These are phyloP conservation scores for Candida suzukii DNA, from an alignment of 805 yeast genomes.

Conservation along the genomic window DNA sequence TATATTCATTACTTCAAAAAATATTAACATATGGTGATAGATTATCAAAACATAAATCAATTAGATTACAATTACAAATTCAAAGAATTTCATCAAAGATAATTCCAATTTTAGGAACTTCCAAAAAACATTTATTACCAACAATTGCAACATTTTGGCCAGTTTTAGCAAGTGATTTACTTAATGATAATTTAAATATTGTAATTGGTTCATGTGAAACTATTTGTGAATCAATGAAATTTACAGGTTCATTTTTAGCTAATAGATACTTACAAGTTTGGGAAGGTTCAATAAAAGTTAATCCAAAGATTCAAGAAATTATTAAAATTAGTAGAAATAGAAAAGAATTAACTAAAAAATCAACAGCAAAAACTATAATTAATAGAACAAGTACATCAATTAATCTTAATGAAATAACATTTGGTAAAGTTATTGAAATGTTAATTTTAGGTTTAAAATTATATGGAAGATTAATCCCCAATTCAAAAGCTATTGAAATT, in stretches of 20 bases:
- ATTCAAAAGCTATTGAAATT: slow-evolving; percentile 29
- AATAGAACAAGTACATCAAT: slow-evolving; percentile 19
- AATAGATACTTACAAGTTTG: slow-evolving; percentile 42
- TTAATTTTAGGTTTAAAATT: slow-evolving; percentile 29
- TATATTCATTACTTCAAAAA: slow-evolving; percentile 53
- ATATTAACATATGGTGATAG: slow-evolving; percentile 67
- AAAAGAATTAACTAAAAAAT: no score
- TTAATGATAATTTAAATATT: slow-evolving; percentile 21
- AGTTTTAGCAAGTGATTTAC: slow-evolving; percentile 20
- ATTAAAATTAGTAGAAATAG: slow-evolving; percentile 6
- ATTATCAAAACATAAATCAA: slow-evolving; percentile 58
- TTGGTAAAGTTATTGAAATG: slow-evolving; percentile 22
- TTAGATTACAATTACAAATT: slow-evolving; percentile 47
- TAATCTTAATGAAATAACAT: neutral
- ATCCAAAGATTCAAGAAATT: slow-evolving; percentile 5
- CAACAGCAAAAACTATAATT: neutral
- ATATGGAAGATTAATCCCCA: slow-evolving; percentile 36
- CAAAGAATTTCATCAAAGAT: slow-evolving; percentile 38
- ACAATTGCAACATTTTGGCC: slow-evolving; percentile 50
- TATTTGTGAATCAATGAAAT: slow-evolving; percentile 21
- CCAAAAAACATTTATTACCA: slow-evolving; percentile 38
- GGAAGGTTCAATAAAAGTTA: slow-evolving; percentile 15
- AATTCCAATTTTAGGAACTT: slow-evolving; percentile 49
- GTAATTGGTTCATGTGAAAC: slow-evolving; percentile 22
- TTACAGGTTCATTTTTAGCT: slow-evolving; percentile 39